Base-by-base conservation (phyloP, 139 green algal species). In the Dunaliella sp. region DNA sequence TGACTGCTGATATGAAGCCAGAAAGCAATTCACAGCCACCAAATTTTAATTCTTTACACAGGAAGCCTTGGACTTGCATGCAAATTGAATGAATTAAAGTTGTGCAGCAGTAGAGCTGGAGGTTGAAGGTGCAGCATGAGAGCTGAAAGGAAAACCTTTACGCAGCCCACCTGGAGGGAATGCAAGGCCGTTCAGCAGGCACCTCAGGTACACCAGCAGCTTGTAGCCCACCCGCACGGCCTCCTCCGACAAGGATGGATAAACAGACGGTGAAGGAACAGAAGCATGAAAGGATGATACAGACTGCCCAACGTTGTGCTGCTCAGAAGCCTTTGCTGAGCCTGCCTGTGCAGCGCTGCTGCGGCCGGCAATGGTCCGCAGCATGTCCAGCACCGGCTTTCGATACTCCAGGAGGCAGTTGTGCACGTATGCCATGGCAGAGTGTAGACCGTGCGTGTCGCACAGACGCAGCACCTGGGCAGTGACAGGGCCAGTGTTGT, bases 391-490 rank as follows among this genome's bases (percentile, higher is more conserved):
- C 0, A 94, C 83, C 16, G 96, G 95, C n/a, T 91, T 94, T 32
- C 93, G 88, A 88, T 93, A 96, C 92, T 98, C 96, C 35, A 91
- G 74, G 31, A 98, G 93, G 30, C 89, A 78, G 36, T 89, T 96
- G 88, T 96, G 93, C 81, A 98, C 91, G 90, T 94, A 93, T 26
- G 93, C 84, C 3, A 97, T 90, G 1, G 96, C 96, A 2, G 83
- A 91, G 80, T 94, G 93, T 72, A 98, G 92, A 25, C 85, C 37
- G 84, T 97, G 92, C 0, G 36, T 35, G 34, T 94, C 90, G 89
- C 96, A 98, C 85, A 98, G 88, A 16, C 88, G 85, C 36, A 95
- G 78, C 32, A 98, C 91, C 91, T 96, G 89, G 26, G 73, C 16
- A 38, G 7, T n/a, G n/a, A n/a, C n/a, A n/a, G n/a, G n/a, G n/a